These are phyloP conservation scores for Microglena sp. DNA, from an alignment of 139 green algal genomes.

Conservation along the genomic window DNA sequence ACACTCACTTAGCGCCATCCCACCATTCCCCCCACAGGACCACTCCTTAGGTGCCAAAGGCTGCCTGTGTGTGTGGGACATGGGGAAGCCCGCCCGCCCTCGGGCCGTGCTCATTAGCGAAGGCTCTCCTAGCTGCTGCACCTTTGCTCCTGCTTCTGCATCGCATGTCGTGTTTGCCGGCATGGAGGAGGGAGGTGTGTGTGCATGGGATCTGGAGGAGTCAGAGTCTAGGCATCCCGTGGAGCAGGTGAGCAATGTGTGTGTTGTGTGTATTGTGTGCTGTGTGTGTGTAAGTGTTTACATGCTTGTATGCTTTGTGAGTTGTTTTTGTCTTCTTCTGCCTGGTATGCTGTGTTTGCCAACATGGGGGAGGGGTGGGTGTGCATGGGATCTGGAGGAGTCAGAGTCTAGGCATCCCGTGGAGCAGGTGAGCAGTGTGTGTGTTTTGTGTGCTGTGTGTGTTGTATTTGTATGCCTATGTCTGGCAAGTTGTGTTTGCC, in stretches of 20 bases:
- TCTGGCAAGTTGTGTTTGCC: slow-evolving; percentile 19
- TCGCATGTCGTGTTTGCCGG: slow-evolving; percentile 37
- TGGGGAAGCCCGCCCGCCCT: slow-evolving; percentile 8
- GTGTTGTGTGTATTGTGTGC: too few relatives aligned
- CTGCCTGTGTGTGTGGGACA: slow-evolving; percentile 38
- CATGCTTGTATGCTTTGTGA: too few relatives aligned
- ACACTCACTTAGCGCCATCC: too few relatives aligned
- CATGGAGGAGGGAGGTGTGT: slow-evolving; percentile 44
- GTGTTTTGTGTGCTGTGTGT: too few relatives aligned
- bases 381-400: slow-evolving; percentile 44
- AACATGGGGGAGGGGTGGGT: slow-evolving; percentile 42
- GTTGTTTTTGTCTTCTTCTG: slow-evolving; percentile 22
- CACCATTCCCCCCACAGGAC: too few relatives aligned
- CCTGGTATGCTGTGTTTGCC: slow-evolving; percentile 31
- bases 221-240: slow-evolving; percentile 15
- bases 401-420: slow-evolving; percentile 15
- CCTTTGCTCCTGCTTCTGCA: slow-evolving; percentile 22
- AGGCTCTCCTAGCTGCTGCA: slow-evolving; percentile 23
- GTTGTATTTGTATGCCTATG: slow-evolving; percentile 21
- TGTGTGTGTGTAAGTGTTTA: too few relatives aligned
- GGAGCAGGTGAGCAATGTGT: not conserved
- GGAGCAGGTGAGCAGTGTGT: not conserved
- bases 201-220: slow-evolving; percentile 44
- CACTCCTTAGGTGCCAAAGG: slow-evolving; percentile 26
- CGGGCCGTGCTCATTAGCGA: slow-evolving; percentile 29